Evolutionary conservation across 441 rosid species (phyloP).

Genomic region (Bruguiera hainesii): DNA sequence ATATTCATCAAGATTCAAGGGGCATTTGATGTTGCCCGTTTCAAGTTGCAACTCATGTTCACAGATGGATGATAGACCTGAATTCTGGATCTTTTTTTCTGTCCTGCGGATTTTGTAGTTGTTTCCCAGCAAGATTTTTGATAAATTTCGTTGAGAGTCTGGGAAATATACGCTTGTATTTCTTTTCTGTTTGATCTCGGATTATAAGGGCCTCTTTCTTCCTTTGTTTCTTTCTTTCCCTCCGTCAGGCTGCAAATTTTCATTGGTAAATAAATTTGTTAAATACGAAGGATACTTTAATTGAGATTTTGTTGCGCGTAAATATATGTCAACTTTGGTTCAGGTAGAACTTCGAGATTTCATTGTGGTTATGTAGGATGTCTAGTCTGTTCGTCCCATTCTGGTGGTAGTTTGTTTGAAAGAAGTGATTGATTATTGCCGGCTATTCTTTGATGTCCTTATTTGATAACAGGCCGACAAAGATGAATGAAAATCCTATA

Average conservation of each 20-base stretch:
- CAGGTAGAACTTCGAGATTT: no score
- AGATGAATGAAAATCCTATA: no score
- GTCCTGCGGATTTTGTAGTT: not conserved
- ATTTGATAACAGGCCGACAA: no score
- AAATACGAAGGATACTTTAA: not conserved
- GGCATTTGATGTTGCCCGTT: not conserved
- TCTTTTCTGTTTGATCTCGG: constrained; percentile 6
- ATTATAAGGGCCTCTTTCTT: not conserved
- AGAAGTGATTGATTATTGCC: no score
- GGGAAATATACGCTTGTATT: constrained; percentile 2
- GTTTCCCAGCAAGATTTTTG: not conserved
- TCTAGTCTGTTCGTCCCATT: no score
- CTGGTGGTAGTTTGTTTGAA: no score
- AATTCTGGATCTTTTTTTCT: not conserved
- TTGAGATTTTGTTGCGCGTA: no score
- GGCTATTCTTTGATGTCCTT: no score
- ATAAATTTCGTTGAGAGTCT: not conserved
- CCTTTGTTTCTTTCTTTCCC: not conserved
- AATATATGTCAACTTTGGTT: no score
- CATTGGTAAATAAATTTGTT: not conserved
- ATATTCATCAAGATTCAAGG: not conserved
- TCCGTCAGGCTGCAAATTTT: not conserved
- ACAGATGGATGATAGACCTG: not conserved
- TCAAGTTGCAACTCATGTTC: not conserved
- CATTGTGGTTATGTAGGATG: no score